These are phyloP conservation scores for Daldinia childiae DNA, from an alignment of 495 filamentous ascomycete genomes.

Conservation along the genomic window DNA sequence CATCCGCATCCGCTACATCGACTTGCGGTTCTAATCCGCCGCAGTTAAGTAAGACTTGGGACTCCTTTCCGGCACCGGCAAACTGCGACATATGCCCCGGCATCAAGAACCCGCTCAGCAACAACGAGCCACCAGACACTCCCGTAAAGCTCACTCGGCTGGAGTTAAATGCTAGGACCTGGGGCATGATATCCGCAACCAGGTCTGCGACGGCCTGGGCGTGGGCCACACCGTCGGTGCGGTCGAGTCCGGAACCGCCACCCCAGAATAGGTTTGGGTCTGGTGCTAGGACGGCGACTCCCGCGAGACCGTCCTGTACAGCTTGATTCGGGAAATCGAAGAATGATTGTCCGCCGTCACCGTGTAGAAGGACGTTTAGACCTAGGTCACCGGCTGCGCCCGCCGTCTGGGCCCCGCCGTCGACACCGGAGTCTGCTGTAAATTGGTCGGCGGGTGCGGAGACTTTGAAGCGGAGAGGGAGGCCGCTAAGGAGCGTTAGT, in stretches of 20 bases:
- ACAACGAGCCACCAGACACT: slow-evolving; percentile 56
- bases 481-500: slow-evolving; percentile 43
- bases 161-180: slow-evolving; percentile 56
- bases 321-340: slow-evolving; percentile 65
- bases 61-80: slow-evolving; percentile 41
- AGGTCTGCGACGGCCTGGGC: slow-evolving; percentile 57
- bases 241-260: slow-evolving; percentile 55
- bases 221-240: slow-evolving; percentile 61
- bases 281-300: slow-evolving; percentile 59
- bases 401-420: slow-evolving; percentile 46
- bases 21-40: slow-evolving; percentile 59
- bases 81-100: slow-evolving; percentile 58
- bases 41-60: slow-evolving; percentile 59
- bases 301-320: slow-evolving; percentile 55
- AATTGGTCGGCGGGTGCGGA: slow-evolving; percentile 59
- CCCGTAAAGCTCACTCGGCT: slow-evolving; percentile 59
- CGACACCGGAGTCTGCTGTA: slow-evolving; percentile 50
- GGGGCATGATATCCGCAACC: slow-evolving; percentile 51
- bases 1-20: slow-evolving; percentile 46
- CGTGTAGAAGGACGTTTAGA: slow-evolving; percentile 61
- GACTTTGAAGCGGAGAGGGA: slow-evolving; percentile 58
- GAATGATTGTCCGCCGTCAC: slow-evolving; percentile 66
- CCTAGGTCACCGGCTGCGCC: slow-evolving; percentile 49
- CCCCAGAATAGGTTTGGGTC: slow-evolving; percentile 63
- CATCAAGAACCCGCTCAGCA: slow-evolving; percentile 60